These are phyloP conservation scores for Yamadazyma sp. DNA, from an alignment of 805 yeast genomes.

Conservation along the genomic window DNA sequence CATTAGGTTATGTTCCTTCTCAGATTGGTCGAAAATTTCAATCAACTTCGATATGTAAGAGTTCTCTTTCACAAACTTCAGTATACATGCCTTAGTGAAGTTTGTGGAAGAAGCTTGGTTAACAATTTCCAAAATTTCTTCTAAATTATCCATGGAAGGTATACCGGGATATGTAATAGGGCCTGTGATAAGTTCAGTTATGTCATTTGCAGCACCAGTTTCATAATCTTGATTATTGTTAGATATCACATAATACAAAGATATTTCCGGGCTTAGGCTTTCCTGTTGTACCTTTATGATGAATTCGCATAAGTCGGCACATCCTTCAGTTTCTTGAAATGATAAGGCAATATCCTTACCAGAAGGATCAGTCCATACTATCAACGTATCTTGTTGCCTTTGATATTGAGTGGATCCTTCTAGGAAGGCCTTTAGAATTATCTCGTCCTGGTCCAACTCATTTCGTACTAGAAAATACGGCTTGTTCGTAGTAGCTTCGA, in stretches of 20 bases:
- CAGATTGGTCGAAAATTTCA: conserved; percentile 55
- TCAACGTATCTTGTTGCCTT: conserved; percentile 89
- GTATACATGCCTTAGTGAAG: conserved; percentile 61
- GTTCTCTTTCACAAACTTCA: conserved; percentile 52
- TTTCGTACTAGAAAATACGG: conserved; percentile 73
- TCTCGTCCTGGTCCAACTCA: conserved; percentile 60
- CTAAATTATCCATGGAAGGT: conserved; percentile 53
- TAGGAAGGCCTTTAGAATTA: conserved; percentile 63
- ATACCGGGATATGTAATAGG: conserved; percentile 68
- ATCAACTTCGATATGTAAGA: conserved; percentile 56
- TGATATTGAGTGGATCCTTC: conserved; percentile 82
- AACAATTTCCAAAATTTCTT: conserved; percentile 53
- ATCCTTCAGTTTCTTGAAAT: conserved; percentile 90
- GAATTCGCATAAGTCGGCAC: conserved; percentile 80
- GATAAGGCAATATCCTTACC: conserved; percentile 80
- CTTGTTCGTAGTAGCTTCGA: conserved; percentile 31
- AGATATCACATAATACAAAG: conserved; percentile 65
- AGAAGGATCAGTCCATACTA: conserved; percentile 88
- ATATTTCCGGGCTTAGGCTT: conserved; percentile 57
- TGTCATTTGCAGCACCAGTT: conserved; percentile 34
- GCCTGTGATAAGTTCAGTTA: conserved; percentile 77
- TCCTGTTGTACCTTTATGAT: conserved; percentile 65
- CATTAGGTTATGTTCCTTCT: conserved; percentile 48
- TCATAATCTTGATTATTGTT: conserved; percentile 21
- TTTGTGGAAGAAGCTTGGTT: conserved; percentile 61